Conservation (phyloP, 1,284 basidiomycete species). For the Apiotrichum sp. region DNA sequence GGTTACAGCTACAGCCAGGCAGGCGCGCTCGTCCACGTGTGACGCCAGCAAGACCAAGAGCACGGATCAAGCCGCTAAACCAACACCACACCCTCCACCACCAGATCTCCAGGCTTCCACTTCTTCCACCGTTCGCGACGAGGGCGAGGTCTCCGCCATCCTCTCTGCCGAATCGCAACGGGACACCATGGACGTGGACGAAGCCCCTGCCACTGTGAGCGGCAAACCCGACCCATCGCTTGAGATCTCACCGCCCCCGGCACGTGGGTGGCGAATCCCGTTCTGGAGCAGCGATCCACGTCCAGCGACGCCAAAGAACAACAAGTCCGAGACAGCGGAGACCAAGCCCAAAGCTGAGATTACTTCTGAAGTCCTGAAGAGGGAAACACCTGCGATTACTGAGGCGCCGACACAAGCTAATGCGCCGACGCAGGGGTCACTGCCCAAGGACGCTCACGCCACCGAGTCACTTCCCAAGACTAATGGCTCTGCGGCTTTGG, state of each 20-base stretch:
- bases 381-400: too few species aligned
- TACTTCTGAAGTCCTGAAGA: not conserved
- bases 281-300: not conserved
- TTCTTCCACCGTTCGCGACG: not conserved
- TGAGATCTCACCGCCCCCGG: not conserved
- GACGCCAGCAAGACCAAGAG: too few species aligned
- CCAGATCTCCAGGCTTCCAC: not conserved
- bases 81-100: too few species aligned
- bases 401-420: too few species aligned
- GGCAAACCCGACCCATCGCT: not conserved
- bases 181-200: not conserved
- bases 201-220: not conserved
- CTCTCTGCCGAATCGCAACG: not conserved
- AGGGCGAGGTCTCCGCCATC: not conserved
- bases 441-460: too few species aligned
- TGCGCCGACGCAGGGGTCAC: too few species aligned
- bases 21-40: too few species aligned
- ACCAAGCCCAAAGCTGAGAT: not conserved
- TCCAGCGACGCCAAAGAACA: too few species aligned
- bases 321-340: too few species aligned
- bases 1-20: too few species aligned
- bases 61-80: too few species aligned
- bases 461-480: not conserved
- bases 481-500: not conserved
- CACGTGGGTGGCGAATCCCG: conserved; percentile 4